A percentile compares a stretch with the other conserved stretches of the same genome.
Conservation (phyloP, 2,329 filamentous ascomycete species). For the Calonectria pseudoreteaudii region DNA sequence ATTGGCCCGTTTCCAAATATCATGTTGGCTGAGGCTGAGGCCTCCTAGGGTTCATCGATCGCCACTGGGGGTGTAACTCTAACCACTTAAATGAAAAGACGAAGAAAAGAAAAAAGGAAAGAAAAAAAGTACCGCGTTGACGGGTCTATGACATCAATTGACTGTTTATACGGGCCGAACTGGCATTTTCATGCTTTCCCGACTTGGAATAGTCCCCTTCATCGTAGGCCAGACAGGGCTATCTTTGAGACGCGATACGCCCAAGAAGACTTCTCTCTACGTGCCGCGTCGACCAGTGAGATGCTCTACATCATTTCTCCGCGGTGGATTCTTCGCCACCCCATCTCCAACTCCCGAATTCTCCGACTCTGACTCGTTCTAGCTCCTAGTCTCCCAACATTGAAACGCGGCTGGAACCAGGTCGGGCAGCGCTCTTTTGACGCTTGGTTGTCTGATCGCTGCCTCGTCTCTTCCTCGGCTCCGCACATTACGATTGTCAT, state of each 20-base stretch:
- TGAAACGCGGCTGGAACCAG: constrained; percentile 18
- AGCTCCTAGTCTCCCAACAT: constrained; percentile 1
- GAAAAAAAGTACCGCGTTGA: neutral
- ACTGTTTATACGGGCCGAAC: neutral
- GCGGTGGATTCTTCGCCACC: constrained; percentile 36
- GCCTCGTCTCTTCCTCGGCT: constrained; percentile 4
- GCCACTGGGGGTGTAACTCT: neutral
- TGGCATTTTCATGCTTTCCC: neutral
- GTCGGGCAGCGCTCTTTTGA: neutral
- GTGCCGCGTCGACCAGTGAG: constrained; percentile 34
- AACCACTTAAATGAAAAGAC: neutral
- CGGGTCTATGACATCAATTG: constrained; percentile 18
- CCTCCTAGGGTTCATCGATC: constrained; percentile 5
- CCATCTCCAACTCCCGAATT: neutral
- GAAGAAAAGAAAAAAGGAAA: neutral
- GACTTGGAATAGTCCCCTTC: neutral
- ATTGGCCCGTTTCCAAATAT: constrained; percentile 3
- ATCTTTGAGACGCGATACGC: constrained; percentile 33
- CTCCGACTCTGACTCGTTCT: neutral
- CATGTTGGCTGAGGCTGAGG: constrained; percentile 14
- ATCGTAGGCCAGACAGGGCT: neutral
- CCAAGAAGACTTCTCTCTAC: constrained; percentile 11
- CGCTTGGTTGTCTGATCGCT: constrained; percentile 20
- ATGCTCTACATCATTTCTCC: constrained; percentile 30
- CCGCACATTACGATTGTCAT: neutral